Evolutionary conservation across 1,284 basidiomycete species (phyloP), one percentile per base, ranked within the genome.

Genomic region (Tilletia walkeri): DNA sequence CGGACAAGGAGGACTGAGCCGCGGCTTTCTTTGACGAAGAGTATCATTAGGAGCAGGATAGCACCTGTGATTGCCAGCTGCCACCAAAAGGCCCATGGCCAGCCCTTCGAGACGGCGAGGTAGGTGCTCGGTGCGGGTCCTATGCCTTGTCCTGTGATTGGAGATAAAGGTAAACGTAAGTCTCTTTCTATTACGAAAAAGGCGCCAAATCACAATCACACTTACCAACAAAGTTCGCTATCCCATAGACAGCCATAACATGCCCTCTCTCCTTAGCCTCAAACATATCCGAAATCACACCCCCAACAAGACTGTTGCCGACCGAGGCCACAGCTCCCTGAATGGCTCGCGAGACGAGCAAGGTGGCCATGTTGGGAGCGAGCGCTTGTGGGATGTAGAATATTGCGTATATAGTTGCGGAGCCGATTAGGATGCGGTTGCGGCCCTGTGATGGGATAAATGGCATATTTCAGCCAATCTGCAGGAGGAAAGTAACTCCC

Each of bases 1-100:
- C 84, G 72, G 0, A 80, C 76, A n/a, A 87, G 84, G 24, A 87
- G 77, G n/a, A 86, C 86, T 41, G 86, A 85, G 2, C 84, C 83
- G 7, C 79, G 69, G 1, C 78, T 77, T 61, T 80, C 79, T 4
- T 66, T 66, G 24, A 86, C 79, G 38, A 85, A 73, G 20, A 84
- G 53, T n/a, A 71, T 59, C 75, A 78, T 73, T n/a, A 71, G 53
- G 39, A 69, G 20, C 45, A 72, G 73, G 34, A 73, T 70, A 9
- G 75, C 41, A 12, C 73, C 74, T 4, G 74, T 76, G n/a, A 76
- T 73, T 68, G 80, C 76, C 9, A 72, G 70, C 69, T 82, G 77
- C 73, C 77, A 75, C 78, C 78, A 81, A 67, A 75, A 78, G 4
- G 73, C 67, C 72, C 73, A 77, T 49, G 72, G 73, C 79, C 80